These are phyloP conservation scores for Oenanthe sinensis DNA, from an alignment of 129 eudicot genomes.

Conservation along the genomic window DNA sequence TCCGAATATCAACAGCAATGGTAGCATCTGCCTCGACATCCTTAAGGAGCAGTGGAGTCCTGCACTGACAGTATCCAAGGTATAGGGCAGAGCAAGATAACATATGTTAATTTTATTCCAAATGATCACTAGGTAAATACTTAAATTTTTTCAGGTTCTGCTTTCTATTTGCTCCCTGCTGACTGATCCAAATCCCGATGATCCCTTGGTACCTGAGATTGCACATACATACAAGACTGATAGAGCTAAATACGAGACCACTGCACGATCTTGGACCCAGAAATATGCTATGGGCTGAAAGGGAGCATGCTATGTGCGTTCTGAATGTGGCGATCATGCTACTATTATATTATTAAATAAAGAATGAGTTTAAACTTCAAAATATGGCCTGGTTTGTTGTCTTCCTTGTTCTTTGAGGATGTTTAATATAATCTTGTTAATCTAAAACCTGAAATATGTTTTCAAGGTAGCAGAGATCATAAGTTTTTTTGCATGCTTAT, in stretches of 20 bases:
- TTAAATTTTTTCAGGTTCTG: slow-evolving; percentile 42
- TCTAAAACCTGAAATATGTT: neutral
- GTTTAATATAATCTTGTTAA: neutral
- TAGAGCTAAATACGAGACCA: slow-evolving; percentile 60
- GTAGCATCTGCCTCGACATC: slow-evolving; percentile 77
- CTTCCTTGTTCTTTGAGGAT: slow-evolving; percentile 8
- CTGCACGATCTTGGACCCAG: slow-evolving; percentile 89
- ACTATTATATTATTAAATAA: slow-evolving; percentile 10
- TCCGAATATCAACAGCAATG: slow-evolving; percentile 76
- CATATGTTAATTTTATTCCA: neutral
- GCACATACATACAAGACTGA: slow-evolving; percentile 79
- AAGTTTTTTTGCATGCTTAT: neutral
- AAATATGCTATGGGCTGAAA: slow-evolving; percentile 76
- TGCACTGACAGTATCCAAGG: slow-evolving; percentile 73
- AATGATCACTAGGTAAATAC: neutral
- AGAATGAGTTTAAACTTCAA: neutral
- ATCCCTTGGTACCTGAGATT: slow-evolving; percentile 82
- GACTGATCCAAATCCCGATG: slow-evolving; percentile 88
- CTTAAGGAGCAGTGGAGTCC: slow-evolving; percentile 88
- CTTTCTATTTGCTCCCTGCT: slow-evolving; percentile 72
- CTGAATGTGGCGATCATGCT: neutral
- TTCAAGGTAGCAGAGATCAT: neutral
- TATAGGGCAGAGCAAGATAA: slow-evolving; percentile 3
- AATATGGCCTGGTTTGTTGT: neutral
- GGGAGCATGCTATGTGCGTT: neutral